Evolutionary conservation across 805 yeast species (phyloP).

Genomic region (Priceomyces fermenticarens): DNA sequence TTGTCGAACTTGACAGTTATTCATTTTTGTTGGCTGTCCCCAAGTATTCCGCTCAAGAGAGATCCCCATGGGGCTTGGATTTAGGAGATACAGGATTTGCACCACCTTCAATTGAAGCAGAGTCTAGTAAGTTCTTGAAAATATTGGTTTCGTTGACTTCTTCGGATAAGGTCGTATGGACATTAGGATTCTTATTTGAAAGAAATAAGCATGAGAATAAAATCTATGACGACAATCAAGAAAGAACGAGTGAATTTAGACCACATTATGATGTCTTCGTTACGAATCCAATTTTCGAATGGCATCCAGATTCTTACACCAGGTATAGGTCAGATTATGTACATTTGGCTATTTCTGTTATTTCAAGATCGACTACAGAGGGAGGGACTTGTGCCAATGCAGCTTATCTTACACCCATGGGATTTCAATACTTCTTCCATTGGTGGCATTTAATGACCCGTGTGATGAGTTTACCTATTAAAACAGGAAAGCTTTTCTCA

Average conservation of each 20-base stretch:
- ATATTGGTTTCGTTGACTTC: constrained; percentile 52
- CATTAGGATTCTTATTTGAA: constrained; percentile 71
- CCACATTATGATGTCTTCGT: constrained; percentile 66
- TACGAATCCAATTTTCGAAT: constrained; percentile 52
- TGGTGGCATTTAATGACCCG: constrained; percentile 42
- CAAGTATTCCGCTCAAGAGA: constrained; percentile 36
- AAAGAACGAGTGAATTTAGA: constrained; percentile 46
- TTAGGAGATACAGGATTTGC: constrained; percentile 12
- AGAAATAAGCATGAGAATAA: constrained; percentile 40
- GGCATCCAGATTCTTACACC: constrained; percentile 72
- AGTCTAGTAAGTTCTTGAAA: constrained; percentile 33
- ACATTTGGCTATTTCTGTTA: constrained; percentile 48
- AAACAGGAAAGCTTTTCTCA: constrained; percentile 32
- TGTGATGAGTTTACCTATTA: constrained; percentile 31
- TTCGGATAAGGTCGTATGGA: constrained; percentile 72
- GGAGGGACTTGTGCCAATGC: constrained; percentile 30
- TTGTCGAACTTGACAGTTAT: constrained; percentile 53
- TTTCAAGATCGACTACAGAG: constrained; percentile 23
- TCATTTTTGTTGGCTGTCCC: constrained; percentile 59
- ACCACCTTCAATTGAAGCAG: constrained; percentile 19
- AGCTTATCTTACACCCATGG: constrained; percentile 37
- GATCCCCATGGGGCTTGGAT: constrained; percentile 36
- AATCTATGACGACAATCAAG: constrained; percentile 34
- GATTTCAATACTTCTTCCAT: constrained; percentile 34
- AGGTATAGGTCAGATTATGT: constrained; percentile 81